Evolutionary conservation across 805 yeast species (phyloP).

Genomic region (Nematodospora valgi): DNA sequence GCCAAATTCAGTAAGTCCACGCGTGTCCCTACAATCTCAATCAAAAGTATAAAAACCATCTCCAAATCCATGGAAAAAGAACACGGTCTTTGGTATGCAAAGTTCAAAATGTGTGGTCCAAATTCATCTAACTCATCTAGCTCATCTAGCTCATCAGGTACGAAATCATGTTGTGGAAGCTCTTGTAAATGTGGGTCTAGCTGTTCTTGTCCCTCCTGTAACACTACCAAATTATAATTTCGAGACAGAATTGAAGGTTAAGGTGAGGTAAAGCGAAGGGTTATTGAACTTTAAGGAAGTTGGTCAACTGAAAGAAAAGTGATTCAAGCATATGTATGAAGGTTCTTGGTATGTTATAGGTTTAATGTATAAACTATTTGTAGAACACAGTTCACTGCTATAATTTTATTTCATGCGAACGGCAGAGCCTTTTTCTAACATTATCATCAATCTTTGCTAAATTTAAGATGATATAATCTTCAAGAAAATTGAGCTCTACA

Average conservation of each 20-base stretch:
- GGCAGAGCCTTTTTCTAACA: no score
- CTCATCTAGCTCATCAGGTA: neutral
- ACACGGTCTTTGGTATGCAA: no score
- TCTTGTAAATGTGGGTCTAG: conserved; percentile 41
- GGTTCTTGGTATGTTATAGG: neutral
- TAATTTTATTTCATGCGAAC: no score
- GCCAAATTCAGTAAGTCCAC: no score
- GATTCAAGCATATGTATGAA: conserved; percentile 1
- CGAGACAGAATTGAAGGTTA: no score
- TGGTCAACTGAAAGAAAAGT: conserved; percentile 2
- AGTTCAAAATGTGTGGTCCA: neutral
- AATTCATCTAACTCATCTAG: conserved; percentile 1
- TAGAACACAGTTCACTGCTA: neutral
- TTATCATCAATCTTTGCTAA: no score
- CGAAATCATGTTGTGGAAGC: conserved; percentile 28
- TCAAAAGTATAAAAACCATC: no score
- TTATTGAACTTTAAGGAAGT: conserved; percentile 1
- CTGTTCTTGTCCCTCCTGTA: conserved; percentile 39
- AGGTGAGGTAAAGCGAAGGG: neutral
- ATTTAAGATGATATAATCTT: no score
- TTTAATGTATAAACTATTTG: neutral
- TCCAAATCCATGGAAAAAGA: no score
- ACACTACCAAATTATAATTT: conserved; percentile 37
- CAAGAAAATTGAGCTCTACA: no score
- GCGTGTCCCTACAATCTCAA: no score